Conservation (phyloP, 2,329 filamentous ascomycete species). For the Ceratocystis cacaofunesta region DNA sequence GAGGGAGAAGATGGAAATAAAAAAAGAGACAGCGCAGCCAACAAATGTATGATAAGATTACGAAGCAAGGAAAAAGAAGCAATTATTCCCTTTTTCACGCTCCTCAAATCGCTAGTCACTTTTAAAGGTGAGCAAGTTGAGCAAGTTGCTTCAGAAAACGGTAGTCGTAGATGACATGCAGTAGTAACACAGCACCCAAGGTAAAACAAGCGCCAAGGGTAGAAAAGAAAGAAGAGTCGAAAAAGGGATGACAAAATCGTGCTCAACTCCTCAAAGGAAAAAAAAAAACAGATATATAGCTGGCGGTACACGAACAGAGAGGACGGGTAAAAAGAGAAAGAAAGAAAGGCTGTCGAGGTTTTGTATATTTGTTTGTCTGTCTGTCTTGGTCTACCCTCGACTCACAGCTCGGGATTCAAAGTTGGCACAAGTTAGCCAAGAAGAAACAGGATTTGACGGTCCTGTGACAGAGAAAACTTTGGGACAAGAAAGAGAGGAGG, state of each 20-base stretch:
- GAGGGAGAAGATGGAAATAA: not conserved
- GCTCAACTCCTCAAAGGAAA: not conserved
- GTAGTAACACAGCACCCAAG: conserved; percentile 1
- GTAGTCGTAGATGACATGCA: not conserved
- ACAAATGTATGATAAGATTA: not conserved
- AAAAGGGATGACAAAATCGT: not conserved
- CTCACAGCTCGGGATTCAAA: too few species aligned
- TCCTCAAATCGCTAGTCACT: not conserved
- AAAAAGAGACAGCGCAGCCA: not conserved
- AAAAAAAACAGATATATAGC: too few species aligned
- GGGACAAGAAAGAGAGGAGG: too few species aligned
- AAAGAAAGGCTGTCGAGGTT: too few species aligned
- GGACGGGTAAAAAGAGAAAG: too few species aligned
- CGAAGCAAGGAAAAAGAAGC: not conserved
- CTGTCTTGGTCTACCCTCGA: too few species aligned
- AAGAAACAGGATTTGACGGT: not conserved
- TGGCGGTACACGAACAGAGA: too few species aligned
- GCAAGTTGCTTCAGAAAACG: conserved; percentile 4
- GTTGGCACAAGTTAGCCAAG: not conserved
- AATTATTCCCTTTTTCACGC: not conserved
- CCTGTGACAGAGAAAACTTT: not conserved
- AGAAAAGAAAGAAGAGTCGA: not conserved
- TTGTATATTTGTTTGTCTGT: too few species aligned
- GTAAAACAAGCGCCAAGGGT: not conserved
- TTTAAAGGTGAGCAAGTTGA: conserved; percentile 3